Percentiles rank a stretch among this genome's conserved stretches.
Conservation (phyloP, 1,284 basidiomycete genomes). For the Schizophyllum commune region DNA sequence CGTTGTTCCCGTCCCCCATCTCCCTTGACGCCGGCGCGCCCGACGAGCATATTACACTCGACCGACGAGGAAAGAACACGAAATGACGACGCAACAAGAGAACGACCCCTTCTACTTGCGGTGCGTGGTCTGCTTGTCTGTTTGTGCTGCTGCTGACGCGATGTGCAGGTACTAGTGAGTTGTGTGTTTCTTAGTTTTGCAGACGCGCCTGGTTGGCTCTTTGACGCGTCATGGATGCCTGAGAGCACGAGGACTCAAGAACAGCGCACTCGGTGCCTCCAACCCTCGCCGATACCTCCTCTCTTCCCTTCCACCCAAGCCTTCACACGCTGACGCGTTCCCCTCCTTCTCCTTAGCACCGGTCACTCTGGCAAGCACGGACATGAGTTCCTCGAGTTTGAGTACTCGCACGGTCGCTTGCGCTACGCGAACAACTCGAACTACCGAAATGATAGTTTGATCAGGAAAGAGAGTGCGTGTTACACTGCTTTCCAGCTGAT, state of each 20-base stretch:
- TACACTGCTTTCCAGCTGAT: neutral
- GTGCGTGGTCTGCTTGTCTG: neutral
- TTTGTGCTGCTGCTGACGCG: neutral
- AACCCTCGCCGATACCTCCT: no score
- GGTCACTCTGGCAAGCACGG: conserved; percentile 95
- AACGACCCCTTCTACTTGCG: conserved; percentile 24
- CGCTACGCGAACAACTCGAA: conserved; percentile 99
- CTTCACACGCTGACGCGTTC: no score
- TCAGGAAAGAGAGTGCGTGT: conserved; percentile 93
- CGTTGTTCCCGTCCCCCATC: neutral
- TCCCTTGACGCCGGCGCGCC: neutral
- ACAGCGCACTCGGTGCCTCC: no score
- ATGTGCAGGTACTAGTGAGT: neutral
- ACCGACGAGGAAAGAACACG: no score
- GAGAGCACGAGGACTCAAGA: no score
- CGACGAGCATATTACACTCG: neutral
- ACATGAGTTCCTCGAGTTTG: conserved; percentile 98
- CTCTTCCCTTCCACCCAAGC: no score
- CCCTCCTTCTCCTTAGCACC: conserved; percentile 44
- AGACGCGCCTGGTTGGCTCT: no score
- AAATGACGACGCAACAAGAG: conserved; percentile 14
- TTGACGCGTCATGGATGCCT: no score
- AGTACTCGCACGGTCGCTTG: conserved; percentile 92
- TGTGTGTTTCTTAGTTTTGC: no score
- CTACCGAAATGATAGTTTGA: conserved; percentile 94